Evolutionary conservation across 2,329 filamentous ascomycete genomes (phyloP).

Genomic region (Hawksworthiomyces lignivorus): DNA sequence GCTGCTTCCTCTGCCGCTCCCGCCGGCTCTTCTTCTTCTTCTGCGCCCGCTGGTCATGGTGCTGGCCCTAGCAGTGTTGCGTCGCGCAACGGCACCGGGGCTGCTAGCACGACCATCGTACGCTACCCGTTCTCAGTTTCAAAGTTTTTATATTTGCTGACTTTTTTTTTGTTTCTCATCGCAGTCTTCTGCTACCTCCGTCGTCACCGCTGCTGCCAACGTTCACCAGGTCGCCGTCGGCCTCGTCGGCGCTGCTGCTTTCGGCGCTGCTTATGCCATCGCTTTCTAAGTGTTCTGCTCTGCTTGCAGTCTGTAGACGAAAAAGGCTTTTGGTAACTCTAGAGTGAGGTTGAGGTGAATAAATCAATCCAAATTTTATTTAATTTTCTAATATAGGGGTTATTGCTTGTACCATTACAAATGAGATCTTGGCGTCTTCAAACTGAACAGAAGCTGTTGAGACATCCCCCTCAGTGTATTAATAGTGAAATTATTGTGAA

Average conservation of each 20-base stretch:
- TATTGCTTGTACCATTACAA: no score
- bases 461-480: no score
- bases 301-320: no score
- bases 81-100: neutral
- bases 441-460: no score
- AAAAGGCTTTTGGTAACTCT: no score
- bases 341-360: no score
- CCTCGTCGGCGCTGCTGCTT: conserved; percentile 9
- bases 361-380: no score
- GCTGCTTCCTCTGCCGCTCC: neutral
- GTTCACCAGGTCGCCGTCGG: conserved; percentile 5
- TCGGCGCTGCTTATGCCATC: conserved; percentile 11
- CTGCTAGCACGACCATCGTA: neutral
- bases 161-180: neutral
- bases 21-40: neutral
- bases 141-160: no score
- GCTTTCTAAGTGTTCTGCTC: conserved; percentile 14
- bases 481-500: no score
- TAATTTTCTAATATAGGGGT: no score
- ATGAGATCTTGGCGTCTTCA: no score
- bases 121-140: neutral
- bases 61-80: neutral
- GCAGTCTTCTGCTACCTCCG: conserved; percentile 4
- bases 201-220: conserved; percentile 14
- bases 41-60: neutral